Base-by-base conservation (phyloP, 2,329 filamentous ascomycete species). In the Venturia asperata region DNA sequence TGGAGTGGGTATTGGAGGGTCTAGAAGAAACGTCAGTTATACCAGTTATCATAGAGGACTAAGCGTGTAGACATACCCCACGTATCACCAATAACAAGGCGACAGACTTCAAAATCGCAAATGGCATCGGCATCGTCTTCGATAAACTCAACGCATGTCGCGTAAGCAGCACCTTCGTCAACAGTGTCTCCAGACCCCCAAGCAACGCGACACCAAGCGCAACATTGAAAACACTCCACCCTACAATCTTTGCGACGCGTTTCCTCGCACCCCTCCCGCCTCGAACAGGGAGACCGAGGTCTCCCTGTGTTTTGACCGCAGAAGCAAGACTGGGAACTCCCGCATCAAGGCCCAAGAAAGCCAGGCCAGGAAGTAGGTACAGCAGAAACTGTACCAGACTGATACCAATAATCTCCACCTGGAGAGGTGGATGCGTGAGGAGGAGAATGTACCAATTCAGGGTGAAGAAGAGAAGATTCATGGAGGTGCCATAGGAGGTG, bases 1-100 rank as follows among this genome's bases (percentile, higher is more conserved):
- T 96, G 91, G 69, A 91, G 81, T 70, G 85, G 82, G 74, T 95
- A 96, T 66, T 86, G 84, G 13, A 92, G 72, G 7, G 85, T 71
- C 78, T 90, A 63, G 27, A 65, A 45, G n/a, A n/a, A n/a, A n/a
- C n/a, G n/a, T n/a, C n/a, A n/a, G n/a, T n/a, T n/a, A n/a, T n/a
- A n/a, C n/a, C n/a, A n/a, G n/a, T n/a, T n/a, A n/a, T n/a, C n/a
- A n/a, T n/a, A n/a, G n/a, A n/a, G 24, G 30, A 3, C 30, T 41
- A 41, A 9, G 39, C 39, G 11, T 9, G 39, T 41, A 3, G 15
- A 15, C 77, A 72, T 72, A 85, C 80, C 70, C 88, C 87, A 64
- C 86, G 79, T n/a, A 82, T 67, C 1, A 85, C 56, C 17, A 88
- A 73, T 0, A 80, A 85, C 63, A 78, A 73, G 4, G 80, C 67